These are phyloP conservation scores for Yarrowia galli DNA, from an alignment of 1,139 yeast species.

Conservation along the genomic window DNA sequence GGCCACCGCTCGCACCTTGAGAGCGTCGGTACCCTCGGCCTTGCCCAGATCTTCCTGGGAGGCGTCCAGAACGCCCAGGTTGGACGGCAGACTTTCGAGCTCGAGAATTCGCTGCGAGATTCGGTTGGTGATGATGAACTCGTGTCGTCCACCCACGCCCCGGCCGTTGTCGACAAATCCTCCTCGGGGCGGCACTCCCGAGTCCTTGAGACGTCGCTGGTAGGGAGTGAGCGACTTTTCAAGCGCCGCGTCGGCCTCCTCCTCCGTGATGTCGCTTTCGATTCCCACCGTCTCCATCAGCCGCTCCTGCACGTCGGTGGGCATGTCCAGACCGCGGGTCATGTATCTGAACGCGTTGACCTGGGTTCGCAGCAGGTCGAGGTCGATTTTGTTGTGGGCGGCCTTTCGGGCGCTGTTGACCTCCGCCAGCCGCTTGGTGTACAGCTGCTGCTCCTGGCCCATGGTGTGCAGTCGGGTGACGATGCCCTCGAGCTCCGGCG, in stretches of 20 bases:
- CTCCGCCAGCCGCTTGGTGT: conserved; percentile 48
- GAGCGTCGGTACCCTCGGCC: conserved; percentile 54
- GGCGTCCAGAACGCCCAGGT: conserved; percentile 67
- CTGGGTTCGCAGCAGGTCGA: conserved; percentile 66
- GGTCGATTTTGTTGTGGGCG: conserved; percentile 49
- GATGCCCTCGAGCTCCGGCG: conserved; percentile 51
- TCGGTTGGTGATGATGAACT: conserved; percentile 51
- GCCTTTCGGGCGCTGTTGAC: conserved; percentile 44
- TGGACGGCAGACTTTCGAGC: conserved; percentile 78
- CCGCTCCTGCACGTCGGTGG: conserved; percentile 53
- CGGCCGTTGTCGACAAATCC: conserved; percentile 41
- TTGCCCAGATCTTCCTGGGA: conserved; percentile 55
- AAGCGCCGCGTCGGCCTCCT: conserved; percentile 27
- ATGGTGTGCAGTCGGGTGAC: conserved; percentile 48
- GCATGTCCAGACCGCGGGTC: conserved; percentile 79
- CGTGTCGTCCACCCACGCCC: conserved; percentile 48
- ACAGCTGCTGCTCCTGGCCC: conserved; percentile 52
- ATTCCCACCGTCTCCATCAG: conserved; percentile 27
- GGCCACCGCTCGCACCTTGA: conserved; percentile 70
- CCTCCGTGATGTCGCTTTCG: conserved; percentile 15
- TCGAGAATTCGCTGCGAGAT: conserved; percentile 76
- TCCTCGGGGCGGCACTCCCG: conserved; percentile 48
- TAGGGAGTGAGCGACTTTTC: conserved; percentile 43
- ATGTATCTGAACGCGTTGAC: conserved; percentile 76
- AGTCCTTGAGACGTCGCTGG: conserved; percentile 49